Evolutionary conservation across 2,329 filamentous ascomycete species (phyloP).

Genomic region (Apiospora pterosperma): DNA sequence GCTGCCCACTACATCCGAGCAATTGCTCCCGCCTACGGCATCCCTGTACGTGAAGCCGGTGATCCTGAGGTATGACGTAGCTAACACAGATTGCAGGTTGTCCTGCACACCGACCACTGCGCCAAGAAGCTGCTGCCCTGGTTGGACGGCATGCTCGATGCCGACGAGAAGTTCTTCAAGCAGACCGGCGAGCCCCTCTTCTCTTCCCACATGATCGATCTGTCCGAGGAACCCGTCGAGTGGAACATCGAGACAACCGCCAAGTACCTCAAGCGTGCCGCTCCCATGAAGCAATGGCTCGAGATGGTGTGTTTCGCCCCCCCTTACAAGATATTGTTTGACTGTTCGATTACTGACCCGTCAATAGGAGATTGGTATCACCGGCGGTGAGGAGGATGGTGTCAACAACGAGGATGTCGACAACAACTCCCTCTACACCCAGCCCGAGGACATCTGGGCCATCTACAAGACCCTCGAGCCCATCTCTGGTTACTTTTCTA

Average conservation of each 20-base stretch:
- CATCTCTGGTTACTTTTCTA: conserved; percentile 95
- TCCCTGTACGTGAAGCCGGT: conserved; percentile 54
- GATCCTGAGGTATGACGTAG: neutral
- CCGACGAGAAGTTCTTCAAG: conserved; percentile 95
- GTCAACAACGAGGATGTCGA: conserved; percentile 98
- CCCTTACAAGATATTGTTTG: no score
- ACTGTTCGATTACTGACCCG: neutral
- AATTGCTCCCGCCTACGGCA: conserved; percentile 80
- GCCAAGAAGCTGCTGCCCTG: conserved; percentile 99
- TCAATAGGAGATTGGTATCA: conserved; percentile 76
- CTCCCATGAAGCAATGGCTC: conserved; percentile 97
- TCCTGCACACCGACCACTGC: conserved; percentile 97
- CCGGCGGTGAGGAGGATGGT: conserved; percentile 95
- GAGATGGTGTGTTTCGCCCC: conserved; percentile 76
- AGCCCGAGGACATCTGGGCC: conserved; percentile 91
- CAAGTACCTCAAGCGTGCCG: conserved; percentile 88
- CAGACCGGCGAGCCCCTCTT: conserved; percentile 87
- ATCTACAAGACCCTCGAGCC: conserved; percentile 83
- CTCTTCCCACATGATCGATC: conserved; percentile 97
- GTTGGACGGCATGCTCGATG: conserved; percentile 94
- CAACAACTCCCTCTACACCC: conserved; percentile 96
- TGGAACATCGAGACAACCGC: conserved; percentile 91
- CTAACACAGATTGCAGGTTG: conserved; percentile 34
- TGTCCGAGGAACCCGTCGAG: conserved; percentile 86
- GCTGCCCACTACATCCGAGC: conserved; percentile 91